A percentile compares a stretch with the other conserved stretches of the same genome.
Evolutionary conservation across 169 alveolate genomes (phyloP).

Genomic region (Eimeria sp.): DNA sequence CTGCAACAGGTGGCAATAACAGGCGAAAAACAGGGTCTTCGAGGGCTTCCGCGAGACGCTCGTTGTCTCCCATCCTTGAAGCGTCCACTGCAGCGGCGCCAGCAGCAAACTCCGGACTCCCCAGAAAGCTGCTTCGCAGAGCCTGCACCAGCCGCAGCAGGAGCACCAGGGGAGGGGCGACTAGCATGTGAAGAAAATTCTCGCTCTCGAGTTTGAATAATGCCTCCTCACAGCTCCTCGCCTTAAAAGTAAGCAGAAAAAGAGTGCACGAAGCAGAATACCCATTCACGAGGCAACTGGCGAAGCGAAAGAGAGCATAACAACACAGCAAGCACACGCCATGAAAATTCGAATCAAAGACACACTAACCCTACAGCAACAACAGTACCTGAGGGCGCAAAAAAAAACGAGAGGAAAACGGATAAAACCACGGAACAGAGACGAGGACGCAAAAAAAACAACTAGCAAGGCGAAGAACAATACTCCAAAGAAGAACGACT

Average conservation of each 20-base stretch:
- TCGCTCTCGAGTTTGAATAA: neutral
- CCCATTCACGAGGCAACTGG: neutral
- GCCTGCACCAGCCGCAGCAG: conserved; percentile 55
- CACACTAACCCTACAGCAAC: neutral
- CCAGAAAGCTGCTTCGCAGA: conserved; percentile 44
- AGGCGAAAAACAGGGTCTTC: conserved; percentile 49
- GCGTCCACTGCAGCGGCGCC: conserved; percentile 70
- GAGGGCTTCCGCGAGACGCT: conserved; percentile 15
- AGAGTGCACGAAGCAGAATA: neutral
- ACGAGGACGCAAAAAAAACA: no score
- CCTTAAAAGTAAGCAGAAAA: neutral
- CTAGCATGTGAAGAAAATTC: neutral
- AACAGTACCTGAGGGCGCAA: no score
- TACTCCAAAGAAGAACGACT: neutral
- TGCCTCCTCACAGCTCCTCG: neutral
- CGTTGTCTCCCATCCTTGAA: neutral
- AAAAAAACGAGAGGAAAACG: no score
- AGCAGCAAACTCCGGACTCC: conserved; percentile 72
- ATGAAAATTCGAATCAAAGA: no score
- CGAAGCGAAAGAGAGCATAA: neutral
- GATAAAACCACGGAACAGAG: no score
- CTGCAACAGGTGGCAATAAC: conserved; percentile 44
- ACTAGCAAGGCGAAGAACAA: no score
- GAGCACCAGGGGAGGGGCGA: neutral
- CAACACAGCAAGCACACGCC: neutral